phyloP scores from a whole-genome alignment of 495 filamentous ascomycete species.

The Apodospora peruviana region DNA sequence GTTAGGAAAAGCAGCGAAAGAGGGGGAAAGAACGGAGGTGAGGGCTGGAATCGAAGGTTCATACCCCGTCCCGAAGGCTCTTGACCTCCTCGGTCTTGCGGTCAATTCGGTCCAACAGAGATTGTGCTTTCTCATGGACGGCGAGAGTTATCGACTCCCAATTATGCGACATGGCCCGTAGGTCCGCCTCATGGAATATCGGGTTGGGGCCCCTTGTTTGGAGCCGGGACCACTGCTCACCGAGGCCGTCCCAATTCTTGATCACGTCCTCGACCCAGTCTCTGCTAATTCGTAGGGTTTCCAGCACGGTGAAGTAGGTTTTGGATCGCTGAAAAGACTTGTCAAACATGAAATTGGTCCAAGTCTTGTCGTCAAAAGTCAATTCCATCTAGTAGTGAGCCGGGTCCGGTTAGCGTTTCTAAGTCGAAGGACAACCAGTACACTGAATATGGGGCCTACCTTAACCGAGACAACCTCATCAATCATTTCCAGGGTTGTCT shows the following conservation, averaged over 20 bases:
- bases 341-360: slow-evolving; percentile 3
- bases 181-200: background rate
- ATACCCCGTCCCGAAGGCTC: slow-evolving; percentile 10
- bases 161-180: background rate
- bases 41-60: no score
- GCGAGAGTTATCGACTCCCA: background rate
- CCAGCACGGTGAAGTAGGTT: slow-evolving; percentile 2
- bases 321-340: background rate
- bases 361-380: background rate
- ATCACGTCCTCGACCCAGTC: background rate
- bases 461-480: no score
- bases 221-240: background rate
- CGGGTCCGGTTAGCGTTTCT: no score
- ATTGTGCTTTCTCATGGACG: background rate
- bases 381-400: no score
- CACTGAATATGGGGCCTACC: no score
- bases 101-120: background rate
- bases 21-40: background rate
- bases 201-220: background rate
- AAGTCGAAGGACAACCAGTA: no score
- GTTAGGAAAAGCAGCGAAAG: background rate
- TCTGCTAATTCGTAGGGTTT: background rate
- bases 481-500: no score
- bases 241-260: background rate
- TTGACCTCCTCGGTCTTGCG: slow-evolving; percentile 9